These are phyloP conservation scores for Solanum bulbocastanum DNA, from an alignment of 257 asterid species.

Conservation along the genomic window DNA sequence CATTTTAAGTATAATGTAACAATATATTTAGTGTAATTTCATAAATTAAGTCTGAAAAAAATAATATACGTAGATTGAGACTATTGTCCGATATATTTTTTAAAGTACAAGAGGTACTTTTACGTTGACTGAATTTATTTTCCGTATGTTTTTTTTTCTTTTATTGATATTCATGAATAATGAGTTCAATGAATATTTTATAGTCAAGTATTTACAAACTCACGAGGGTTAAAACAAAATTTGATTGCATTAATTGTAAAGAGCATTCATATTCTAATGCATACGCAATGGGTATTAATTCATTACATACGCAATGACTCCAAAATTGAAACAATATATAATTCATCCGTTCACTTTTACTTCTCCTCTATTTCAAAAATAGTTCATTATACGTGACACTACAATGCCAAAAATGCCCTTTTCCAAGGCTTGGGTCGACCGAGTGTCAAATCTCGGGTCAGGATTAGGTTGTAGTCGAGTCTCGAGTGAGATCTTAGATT, in stretches of 20 bases:
- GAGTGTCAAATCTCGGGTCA: background rate
- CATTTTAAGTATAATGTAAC: background rate
- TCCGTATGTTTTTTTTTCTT: background rate
- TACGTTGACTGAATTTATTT: background rate
- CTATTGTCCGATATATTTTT: background rate
- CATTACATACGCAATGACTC: background rate
- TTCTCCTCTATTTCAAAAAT: rapidly evolving
- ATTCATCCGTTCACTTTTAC: no score
- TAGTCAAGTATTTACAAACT: background rate
- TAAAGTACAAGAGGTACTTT: background rate
- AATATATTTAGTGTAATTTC: background rate
- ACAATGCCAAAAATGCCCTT: no score
- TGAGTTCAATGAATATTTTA: background rate
- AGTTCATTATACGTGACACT: background rate
- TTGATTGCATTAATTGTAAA: background rate
- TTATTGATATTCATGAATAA: background rate
- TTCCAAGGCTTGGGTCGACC: background rate
- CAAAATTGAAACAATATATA: background rate
- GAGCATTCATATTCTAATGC: background rate
- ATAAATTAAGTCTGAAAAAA: background rate
- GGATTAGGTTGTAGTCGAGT: background rate
- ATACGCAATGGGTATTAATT: background rate
- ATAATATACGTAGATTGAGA: background rate
- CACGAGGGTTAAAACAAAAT: background rate
- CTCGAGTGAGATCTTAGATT: background rate